phyloP scores from a whole-genome alignment of 2,329 filamentous ascomycete species.

The Penicillium brevicompactum region DNA sequence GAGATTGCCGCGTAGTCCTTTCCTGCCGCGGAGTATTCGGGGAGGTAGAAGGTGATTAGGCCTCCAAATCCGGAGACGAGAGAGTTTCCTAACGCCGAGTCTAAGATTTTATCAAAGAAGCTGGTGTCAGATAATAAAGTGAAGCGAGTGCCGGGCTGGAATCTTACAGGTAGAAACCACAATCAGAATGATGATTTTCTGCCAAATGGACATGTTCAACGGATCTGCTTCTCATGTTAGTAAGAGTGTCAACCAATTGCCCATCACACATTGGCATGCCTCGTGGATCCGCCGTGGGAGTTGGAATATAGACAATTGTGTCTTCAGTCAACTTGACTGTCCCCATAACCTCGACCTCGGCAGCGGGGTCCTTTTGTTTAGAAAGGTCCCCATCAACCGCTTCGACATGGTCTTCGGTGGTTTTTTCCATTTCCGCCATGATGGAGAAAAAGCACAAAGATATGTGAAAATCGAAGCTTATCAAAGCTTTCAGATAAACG shows the following conservation, averaged over 20 bases:
- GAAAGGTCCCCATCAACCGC: conserved; percentile 12
- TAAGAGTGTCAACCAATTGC: not conserved
- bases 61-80: conserved; percentile 48
- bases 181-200: conserved; percentile 30
- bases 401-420: conserved; percentile 19
- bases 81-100: conserved; percentile 42
- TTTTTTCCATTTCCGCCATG: conserved; percentile 7
- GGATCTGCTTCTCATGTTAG: conserved; percentile 24
- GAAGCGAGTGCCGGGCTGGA: not conserved
- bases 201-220: conserved; percentile 31
- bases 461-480: too few relatives aligned
- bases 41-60: conserved; percentile 46
- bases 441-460: not conserved
- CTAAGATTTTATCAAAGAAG: conserved; percentile 20
- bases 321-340: conserved; percentile 35
- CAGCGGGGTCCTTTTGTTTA: not conserved
- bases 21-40: conserved; percentile 38
- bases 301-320: conserved; percentile 38
- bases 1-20: conserved; percentile 45
- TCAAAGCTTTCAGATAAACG: too few relatives aligned
- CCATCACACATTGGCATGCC: conserved; percentile 8
- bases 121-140: not conserved
- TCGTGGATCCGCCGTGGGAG: conserved; percentile 37
- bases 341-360: conserved; percentile 20
- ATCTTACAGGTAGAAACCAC: conserved; percentile 31